These are phyloP conservation scores for Tremellales sp. DNA, from an alignment of 1,284 basidiomycete genomes.

Conservation along the genomic window DNA sequence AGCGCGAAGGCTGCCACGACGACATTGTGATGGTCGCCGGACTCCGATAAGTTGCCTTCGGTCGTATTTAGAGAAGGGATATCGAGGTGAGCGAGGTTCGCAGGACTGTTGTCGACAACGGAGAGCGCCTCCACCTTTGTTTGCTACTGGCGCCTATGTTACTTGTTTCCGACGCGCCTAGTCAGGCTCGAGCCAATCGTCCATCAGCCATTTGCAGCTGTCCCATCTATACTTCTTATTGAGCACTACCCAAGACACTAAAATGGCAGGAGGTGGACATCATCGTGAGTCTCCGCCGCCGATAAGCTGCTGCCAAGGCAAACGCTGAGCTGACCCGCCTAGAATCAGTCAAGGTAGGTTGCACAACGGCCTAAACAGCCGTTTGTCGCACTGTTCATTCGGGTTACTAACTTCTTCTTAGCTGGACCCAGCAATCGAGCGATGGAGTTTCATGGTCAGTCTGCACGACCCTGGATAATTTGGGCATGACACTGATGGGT, in stretches of 20 bases:
- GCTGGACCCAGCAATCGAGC: conserved; percentile 73
- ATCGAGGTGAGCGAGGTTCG: too few species aligned
- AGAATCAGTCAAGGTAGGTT: conserved; percentile 41
- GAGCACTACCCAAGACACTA: too few species aligned
- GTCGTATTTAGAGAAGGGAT: too few species aligned
- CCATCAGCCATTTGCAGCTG: too few species aligned
- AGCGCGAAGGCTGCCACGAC: conserved; percentile 11
- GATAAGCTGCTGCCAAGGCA: background rate
- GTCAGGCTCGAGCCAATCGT: too few species aligned
- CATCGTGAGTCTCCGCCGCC: conserved; percentile 18
- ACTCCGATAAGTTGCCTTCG: background rate
- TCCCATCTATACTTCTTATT: too few species aligned
- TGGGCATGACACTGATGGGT: background rate
- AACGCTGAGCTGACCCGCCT: conserved; percentile 1
- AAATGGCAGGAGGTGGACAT: conserved; percentile 44
- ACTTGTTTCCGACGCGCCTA: too few species aligned
- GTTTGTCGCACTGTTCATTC: too few species aligned
- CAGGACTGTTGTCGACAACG: too few species aligned
- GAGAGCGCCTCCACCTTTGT: too few species aligned
- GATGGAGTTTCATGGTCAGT: conserved; percentile 70
- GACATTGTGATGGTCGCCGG: conserved; percentile 9
- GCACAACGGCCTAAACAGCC: background rate
- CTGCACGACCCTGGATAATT: background rate
- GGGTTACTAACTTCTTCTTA: conserved; percentile 37
- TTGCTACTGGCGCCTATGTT: too few species aligned